phyloP scores from a whole-genome alignment of 495 filamentous ascomycete species.

The Clohesyomyces aquaticus region DNA sequence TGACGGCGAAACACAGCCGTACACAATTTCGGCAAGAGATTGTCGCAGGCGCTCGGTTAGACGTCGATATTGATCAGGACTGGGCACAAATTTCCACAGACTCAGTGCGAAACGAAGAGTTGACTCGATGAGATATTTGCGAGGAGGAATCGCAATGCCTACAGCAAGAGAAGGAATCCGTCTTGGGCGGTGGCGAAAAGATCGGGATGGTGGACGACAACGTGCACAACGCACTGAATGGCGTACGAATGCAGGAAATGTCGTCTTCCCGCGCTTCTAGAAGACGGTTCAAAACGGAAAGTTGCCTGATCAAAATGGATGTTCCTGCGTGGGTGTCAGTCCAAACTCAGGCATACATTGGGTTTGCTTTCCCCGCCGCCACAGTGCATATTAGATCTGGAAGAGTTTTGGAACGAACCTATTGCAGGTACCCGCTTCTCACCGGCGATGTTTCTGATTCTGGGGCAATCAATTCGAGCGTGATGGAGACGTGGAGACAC shows the following conservation, averaged over 20 bases:
- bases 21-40: background rate
- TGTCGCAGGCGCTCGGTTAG: background rate
- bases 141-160: background rate
- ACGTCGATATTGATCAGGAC: background rate
- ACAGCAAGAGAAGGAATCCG: background rate
- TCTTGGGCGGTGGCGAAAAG: background rate
- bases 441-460: constrained; percentile 14
- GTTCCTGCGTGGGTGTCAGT: constrained; percentile 34
- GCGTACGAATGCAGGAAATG: background rate
- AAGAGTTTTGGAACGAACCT: constrained; percentile 36
- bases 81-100: background rate
- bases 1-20: constrained; percentile 7
- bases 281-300: constrained; percentile 20
- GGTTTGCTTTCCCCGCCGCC: constrained; percentile 36
- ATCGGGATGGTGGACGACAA: background rate
- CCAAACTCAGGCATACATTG: constrained; percentile 20
- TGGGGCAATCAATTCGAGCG: constrained; percentile 28
- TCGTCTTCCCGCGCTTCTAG: constrained; percentile 30
- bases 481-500: constrained; percentile 26
- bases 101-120: background rate
- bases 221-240: background rate
- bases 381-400: constrained; percentile 32
- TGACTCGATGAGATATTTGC: background rate
- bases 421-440: constrained; percentile 40
- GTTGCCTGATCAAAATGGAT: constrained; percentile 12